Evolutionary conservation across 2,329 filamentous ascomycete genomes (phyloP).

Genomic region (Hypoxylon sp.): DNA sequence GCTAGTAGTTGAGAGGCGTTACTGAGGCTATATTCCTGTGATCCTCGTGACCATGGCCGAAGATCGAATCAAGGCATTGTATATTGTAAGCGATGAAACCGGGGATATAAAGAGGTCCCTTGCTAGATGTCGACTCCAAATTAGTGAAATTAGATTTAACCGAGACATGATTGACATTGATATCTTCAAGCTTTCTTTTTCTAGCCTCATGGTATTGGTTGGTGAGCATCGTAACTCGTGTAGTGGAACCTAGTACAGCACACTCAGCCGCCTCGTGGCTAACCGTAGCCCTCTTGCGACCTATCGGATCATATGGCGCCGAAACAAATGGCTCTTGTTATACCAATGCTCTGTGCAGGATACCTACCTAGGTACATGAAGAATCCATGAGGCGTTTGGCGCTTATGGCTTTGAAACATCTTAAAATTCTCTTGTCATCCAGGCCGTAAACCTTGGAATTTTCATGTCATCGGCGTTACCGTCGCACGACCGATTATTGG

Average conservation of each 20-base stretch:
- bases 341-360: neutral
- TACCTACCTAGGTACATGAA: too few species aligned
- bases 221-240: constrained; percentile 6
- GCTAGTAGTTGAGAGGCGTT: too few species aligned
- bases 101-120: neutral
- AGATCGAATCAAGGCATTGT: neutral
- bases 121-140: neutral
- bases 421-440: neutral
- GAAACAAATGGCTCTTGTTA: neutral
- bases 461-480: neutral
- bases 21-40: neutral
- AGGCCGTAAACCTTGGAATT: neutral
- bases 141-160: neutral
- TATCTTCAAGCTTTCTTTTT: neutral
- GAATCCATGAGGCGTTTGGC: neutral
- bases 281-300: neutral
- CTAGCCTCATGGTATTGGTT: neutral
- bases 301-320: neutral
- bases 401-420: constrained; percentile 1
- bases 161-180: neutral
- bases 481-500: neutral
- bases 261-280: constrained; percentile 15
- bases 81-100: neutral
- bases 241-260: constrained; percentile 10
- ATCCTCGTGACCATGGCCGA: neutral